phyloP scores from a whole-genome alignment of 1,284 basidiomycete species.

The Coriolopsis trogii region DNA sequence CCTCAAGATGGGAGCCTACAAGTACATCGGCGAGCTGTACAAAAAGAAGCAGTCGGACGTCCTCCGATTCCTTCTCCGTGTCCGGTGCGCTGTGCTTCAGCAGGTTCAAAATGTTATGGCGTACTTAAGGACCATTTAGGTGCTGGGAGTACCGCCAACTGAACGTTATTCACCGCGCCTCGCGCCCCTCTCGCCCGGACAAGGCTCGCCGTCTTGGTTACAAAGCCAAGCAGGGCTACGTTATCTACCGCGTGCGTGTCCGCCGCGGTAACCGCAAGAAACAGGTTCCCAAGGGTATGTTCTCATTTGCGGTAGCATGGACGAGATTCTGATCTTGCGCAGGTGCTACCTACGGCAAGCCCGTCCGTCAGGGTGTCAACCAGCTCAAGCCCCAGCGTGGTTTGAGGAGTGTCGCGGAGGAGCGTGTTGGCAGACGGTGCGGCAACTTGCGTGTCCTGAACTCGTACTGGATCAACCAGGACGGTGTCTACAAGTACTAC shows the following conservation, averaged over 20 bases:
- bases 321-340: slow-evolving; percentile 1
- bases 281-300: slow-evolving; percentile 92
- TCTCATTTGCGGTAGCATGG: not conserved
- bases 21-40: slow-evolving; percentile 96
- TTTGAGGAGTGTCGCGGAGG: slow-evolving; percentile 93
- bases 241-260: slow-evolving; percentile 97
- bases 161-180: slow-evolving; percentile 97
- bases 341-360: slow-evolving; percentile 99
- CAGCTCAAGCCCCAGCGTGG: slow-evolving; percentile 98
- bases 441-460: slow-evolving; percentile 96
- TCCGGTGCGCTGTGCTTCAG: slow-evolving; percentile 66
- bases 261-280: slow-evolving; percentile 99
- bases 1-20: slow-evolving; percentile 85
- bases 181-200: slow-evolving; percentile 97
- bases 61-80: slow-evolving; percentile 97
- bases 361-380: slow-evolving; percentile 99
- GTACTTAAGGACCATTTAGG: slow-evolving; percentile 46
- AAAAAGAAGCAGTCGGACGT: slow-evolving; percentile 98
- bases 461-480: slow-evolving; percentile 99
- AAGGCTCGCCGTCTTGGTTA: slow-evolving; percentile 99
- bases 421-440: slow-evolving; percentile 96
- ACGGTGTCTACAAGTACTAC: slow-evolving; percentile 99
- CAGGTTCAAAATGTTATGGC: no score
- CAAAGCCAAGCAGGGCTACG: slow-evolving; percentile 99
- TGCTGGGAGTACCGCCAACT: slow-evolving; percentile 99